Base-by-base conservation (phyloP, 345 rosid species). In the Aethionema arabicum region DNA sequence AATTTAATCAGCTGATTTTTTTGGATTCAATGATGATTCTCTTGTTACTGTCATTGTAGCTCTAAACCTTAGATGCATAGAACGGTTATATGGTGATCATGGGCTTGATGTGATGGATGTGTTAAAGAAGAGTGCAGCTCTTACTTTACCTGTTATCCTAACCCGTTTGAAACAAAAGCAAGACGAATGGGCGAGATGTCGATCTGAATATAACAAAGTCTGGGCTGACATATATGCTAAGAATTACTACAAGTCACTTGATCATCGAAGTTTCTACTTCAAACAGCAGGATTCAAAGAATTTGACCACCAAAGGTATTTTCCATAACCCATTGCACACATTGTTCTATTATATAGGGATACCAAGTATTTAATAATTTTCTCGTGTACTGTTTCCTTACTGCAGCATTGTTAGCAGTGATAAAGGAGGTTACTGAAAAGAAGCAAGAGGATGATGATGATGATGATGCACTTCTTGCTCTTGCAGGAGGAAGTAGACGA, bases 141-240 rank as follows among this genome's bases (percentile, higher is more conserved):
- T 79, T 67, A 89, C 91, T 73, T 70, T 85, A 74, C 96, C 97
- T 1, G 87, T 90, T 47, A 76, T 90, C 73, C 73, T 90, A 75
- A 90, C 89, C 48, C 95, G 97, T 53, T 75, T 90, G 79, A 87
- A 90, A 78, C 96, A 90, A 80, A 90, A 87, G 76, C 96, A 85
- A 82, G 97, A 90, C 66, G 96, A 87, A 63, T 90, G 96, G 96
- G 88, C 86, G 35, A 85, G 83, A 64, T 90, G 97, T 67, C 97
- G 91, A 52, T 68, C 84, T 52, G 97, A 90, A 67, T 90, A 85
- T 67, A 84, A 85, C 70, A 87, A 90, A 80, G 91, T 87, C 56
- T 90, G 97, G 97, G 91, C 95, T 40, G 96, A 87, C 60, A 83
- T 90, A 58, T 87, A 90, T 78, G 68, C 91, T n/a, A 90, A 90